These are phyloP conservation scores for Tolypocladium inflatum DNA, from an alignment of 2,329 filamentous ascomycete species.

Conservation along the genomic window DNA sequence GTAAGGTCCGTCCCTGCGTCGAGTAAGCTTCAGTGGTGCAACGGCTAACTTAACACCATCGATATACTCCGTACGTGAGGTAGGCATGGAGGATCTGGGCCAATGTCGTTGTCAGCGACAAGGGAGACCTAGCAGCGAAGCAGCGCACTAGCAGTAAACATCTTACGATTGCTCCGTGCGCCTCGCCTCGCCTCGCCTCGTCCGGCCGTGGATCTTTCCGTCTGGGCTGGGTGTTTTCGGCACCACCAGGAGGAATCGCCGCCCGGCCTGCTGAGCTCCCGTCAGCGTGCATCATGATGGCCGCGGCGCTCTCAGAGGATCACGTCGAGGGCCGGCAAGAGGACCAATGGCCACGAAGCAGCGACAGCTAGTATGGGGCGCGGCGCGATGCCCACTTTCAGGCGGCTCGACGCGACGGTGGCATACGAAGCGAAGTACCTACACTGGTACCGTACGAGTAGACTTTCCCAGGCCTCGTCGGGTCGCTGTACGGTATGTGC, in stretches of 20 bases:
- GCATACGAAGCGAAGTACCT: neutral
- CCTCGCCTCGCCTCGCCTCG: neutral
- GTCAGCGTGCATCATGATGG: neutral
- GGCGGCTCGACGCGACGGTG: neutral
- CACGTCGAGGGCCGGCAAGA: neutral
- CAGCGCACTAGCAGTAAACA: neutral
- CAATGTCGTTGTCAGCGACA: neutral
- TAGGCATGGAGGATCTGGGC: neutral
- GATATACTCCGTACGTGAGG: too few species aligned
- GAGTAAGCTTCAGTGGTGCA: neutral
- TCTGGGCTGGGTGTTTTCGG: neutral
- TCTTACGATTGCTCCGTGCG: neutral
- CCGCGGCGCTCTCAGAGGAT: neutral
- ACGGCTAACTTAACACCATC: neutral
- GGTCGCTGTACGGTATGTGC: neutral
- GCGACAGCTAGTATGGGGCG: too few species aligned
- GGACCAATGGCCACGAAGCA: neutral
- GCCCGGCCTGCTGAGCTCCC: neutral
- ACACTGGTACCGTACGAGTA: neutral
- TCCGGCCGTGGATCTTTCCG: neutral
- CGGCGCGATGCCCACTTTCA: neutral
- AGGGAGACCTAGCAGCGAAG: neutral
- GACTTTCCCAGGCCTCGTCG: neutral
- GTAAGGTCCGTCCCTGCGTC: neutral
- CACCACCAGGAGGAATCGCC: neutral